Conservation (phyloP, 345 rosid species). For the Brassica juncea region DNA sequence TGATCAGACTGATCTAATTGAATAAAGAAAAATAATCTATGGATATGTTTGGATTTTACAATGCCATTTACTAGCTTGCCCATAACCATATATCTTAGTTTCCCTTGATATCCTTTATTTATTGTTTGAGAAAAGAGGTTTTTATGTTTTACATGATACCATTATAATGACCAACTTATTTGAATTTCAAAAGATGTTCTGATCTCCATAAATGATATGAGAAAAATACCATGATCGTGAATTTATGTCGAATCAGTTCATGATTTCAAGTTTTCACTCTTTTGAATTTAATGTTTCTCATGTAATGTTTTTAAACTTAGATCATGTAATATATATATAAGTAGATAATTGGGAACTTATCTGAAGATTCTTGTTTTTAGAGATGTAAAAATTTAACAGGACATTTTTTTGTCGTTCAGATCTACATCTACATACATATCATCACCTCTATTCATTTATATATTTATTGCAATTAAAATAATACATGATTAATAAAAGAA, state of each 20-base stretch:
- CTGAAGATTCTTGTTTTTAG: background rate
- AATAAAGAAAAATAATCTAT: constrained; percentile 24
- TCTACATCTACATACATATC: background rate
- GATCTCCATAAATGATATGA: constrained; percentile 30
- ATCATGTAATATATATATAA: too few species aligned
- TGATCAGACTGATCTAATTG: constrained; percentile 1
- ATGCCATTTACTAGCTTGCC: constrained; percentile 23
- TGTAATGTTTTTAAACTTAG: background rate
- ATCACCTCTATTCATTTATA: background rate
- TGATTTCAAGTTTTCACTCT: background rate
- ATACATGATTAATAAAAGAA: background rate
- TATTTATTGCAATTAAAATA: too few species aligned
- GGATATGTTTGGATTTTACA: constrained; percentile 18
- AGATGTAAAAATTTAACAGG: background rate
- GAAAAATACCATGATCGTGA: constrained; percentile 12
- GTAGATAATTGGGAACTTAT: too few species aligned
- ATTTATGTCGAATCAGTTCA: constrained; percentile 13
- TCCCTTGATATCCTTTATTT: background rate
- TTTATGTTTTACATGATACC: background rate
- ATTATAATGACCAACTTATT: background rate
- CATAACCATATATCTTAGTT: background rate
- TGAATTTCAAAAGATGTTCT: constrained; percentile 14
- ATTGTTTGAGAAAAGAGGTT: background rate
- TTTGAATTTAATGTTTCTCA: constrained; percentile 15
- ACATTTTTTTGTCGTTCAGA: too few species aligned